Evolutionary conservation across 2,329 filamentous ascomycete species (phyloP).

Genomic region (Dryadomyces sulphureus): DNA sequence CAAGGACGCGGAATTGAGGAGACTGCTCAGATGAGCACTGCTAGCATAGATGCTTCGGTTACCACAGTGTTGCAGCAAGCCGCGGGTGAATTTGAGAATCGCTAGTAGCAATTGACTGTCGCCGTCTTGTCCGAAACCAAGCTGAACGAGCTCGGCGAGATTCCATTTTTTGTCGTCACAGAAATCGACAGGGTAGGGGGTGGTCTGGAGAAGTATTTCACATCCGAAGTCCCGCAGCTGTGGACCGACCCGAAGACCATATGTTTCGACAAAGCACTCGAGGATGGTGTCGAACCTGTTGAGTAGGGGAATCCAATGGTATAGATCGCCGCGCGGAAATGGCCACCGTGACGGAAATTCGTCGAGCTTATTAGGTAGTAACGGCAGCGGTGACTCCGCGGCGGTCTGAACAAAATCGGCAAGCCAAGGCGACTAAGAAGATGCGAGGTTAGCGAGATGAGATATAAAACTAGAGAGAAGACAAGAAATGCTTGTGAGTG

Average conservation of each 20-base stretch:
- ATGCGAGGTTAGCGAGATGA: slow-evolving; percentile 10
- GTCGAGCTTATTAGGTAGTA: slow-evolving; percentile 61
- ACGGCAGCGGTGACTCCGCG: slow-evolving; percentile 53
- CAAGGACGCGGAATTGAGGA: slow-evolving; percentile 76
- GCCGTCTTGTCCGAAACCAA: slow-evolving; percentile 58
- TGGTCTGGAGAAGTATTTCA: slow-evolving; percentile 46
- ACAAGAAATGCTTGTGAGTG: not conserved
- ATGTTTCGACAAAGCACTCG: slow-evolving; percentile 65
- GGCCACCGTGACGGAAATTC: slow-evolving; percentile 85
- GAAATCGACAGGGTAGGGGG: slow-evolving; percentile 31
- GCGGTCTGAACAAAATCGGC: slow-evolving; percentile 63
- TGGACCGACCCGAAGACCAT: slow-evolving; percentile 65
- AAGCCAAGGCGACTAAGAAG: slow-evolving; percentile 66
- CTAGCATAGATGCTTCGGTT: slow-evolving; percentile 94
- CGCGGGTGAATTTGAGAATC: slow-evolving; percentile 70
- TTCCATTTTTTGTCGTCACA: slow-evolving; percentile 34
- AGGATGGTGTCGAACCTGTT: slow-evolving; percentile 88
- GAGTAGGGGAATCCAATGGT: slow-evolving; percentile 92
- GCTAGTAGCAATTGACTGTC: slow-evolving; percentile 68
- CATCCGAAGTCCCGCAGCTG: slow-evolving; percentile 64
- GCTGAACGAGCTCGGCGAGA: slow-evolving; percentile 30
- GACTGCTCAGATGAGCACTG: slow-evolving; percentile 74
- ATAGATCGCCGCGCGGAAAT: slow-evolving; percentile 86
- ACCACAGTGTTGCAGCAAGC: slow-evolving; percentile 86
- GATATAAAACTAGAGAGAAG: slow-evolving; percentile 3